A percentile compares a stretch with the other conserved stretches of the same genome.
Evolutionary conservation across 2,329 filamentous ascomycete species (phyloP).

Genomic region (Ophiocordyceps camponoti-floridani): DNA sequence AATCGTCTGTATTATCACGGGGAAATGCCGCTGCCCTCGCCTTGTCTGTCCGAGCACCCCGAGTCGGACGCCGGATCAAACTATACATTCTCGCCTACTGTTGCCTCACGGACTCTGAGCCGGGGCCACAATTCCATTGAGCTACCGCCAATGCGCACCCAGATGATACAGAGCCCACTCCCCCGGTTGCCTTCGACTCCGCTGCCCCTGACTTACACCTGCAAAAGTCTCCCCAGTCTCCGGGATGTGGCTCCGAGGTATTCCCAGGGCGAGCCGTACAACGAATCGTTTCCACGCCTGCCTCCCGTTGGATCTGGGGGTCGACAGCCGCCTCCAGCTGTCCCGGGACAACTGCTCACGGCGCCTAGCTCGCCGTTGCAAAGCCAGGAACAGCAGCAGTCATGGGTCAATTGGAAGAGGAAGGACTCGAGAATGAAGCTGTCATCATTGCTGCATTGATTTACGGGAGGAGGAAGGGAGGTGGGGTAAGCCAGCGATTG

Average conservation of each 20-base stretch:
- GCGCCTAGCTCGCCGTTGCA: conserved; percentile 1
- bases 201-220: too few relatives aligned
- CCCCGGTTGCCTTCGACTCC: background rate
- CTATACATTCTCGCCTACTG: conserved; percentile 1
- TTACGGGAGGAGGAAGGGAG: too few relatives aligned
- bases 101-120: too few relatives aligned
- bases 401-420: too few relatives aligned
- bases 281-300: too few relatives aligned
- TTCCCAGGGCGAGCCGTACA: too few relatives aligned
- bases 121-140: background rate
- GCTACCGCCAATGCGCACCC: conserved; percentile 1
- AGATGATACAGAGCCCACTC: too few relatives aligned
- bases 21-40: conserved; percentile 14
- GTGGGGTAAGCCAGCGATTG: too few relatives aligned
- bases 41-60: conserved; percentile 14
- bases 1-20: background rate
- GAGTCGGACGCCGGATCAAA: conserved; percentile 1
- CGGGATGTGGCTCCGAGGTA: background rate
- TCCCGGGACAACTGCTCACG: background rate
- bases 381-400: background rate
- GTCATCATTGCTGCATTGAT: background rate
- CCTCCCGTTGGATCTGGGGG: too few relatives aligned
- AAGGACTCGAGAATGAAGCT: background rate
- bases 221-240: background rate
- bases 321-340: background rate